These are phyloP conservation scores for Spongospora subterranea DNA, from an alignment of 208 protist genomes.

Conservation along the genomic window DNA sequence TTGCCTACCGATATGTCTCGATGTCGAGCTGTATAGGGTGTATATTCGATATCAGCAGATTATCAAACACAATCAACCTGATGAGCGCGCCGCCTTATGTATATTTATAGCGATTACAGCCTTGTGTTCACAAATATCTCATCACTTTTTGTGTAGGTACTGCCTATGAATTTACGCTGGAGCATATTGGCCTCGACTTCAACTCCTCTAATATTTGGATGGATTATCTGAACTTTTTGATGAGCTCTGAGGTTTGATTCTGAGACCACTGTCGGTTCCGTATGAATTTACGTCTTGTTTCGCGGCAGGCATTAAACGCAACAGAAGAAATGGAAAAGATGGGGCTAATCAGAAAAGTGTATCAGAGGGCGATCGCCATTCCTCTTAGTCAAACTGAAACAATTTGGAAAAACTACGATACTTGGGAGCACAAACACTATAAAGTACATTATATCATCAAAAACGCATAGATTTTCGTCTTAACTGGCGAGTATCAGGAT, in stretches of 20 bases:
- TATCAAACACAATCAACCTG: slow-evolving; percentile 24
- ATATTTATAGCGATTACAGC: neutral
- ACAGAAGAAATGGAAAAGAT: slow-evolving; percentile 40
- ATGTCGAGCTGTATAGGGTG: slow-evolving; percentile 34
- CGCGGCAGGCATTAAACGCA: neutral
- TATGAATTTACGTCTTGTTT: neutral
- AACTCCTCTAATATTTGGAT: slow-evolving; percentile 34
- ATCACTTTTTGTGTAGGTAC: neutral
- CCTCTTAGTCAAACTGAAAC: slow-evolving; percentile 31
- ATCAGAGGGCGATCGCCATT: slow-evolving; percentile 31
- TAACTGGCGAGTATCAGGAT: neutral
- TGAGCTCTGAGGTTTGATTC: slow-evolving; percentile 6
- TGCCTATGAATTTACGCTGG: slow-evolving; percentile 53
- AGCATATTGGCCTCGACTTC: slow-evolving; percentile 48
- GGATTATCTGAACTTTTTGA: slow-evolving; percentile 52
- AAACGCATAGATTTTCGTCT: neutral
- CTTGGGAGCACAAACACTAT: slow-evolving; percentile 31
- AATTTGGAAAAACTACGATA: slow-evolving; percentile 56
- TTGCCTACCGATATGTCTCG: slow-evolving; percentile 49
- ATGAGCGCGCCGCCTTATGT: slow-evolving; percentile 28
- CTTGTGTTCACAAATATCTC: neutral
- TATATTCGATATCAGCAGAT: slow-evolving; percentile 53
- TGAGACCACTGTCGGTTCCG: too few relatives aligned
- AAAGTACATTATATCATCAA: neutral
- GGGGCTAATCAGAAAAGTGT: slow-evolving; percentile 41